These are phyloP conservation scores for Heteromeles arbutifolia DNA, from an alignment of 306 rosid species.

Conservation along the genomic window DNA sequence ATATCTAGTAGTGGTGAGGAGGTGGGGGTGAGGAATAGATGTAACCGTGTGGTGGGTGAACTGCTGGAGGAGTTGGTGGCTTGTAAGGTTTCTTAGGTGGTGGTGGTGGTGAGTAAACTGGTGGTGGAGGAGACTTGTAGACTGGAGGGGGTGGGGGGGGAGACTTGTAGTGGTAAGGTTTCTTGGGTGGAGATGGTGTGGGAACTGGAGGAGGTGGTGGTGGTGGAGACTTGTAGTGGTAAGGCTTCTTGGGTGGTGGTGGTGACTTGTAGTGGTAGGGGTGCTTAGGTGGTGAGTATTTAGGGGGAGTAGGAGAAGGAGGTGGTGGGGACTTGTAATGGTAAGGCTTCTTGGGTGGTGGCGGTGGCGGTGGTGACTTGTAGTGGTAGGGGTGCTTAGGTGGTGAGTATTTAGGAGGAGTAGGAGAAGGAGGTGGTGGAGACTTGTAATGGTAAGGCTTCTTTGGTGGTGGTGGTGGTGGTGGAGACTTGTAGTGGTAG, in stretches of 20 bases:
- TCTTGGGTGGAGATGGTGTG: slow-evolving; percentile 1
- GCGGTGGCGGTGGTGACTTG: slow-evolving; percentile 14
- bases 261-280: slow-evolving; percentile 4
- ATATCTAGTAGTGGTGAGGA: slow-evolving; percentile 54
- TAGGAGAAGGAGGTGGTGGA: slow-evolving; percentile 1
- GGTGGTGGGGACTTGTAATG: slow-evolving; percentile 20
- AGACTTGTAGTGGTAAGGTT: slow-evolving; percentile 12
- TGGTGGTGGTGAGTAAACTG: slow-evolving; percentile 13
- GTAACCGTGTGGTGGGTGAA: slow-evolving; percentile 33
- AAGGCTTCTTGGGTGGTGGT: slow-evolving; percentile 10
- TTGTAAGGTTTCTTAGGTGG: slow-evolving; percentile 4
- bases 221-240: slow-evolving; percentile 22
- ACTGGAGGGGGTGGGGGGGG: slow-evolving; percentile 19
- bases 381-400: background rate
- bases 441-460: slow-evolving; percentile 3
- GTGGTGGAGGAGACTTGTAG: background rate
- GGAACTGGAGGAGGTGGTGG: background rate
- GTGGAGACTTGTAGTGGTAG: no score
- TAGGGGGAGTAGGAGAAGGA: background rate
- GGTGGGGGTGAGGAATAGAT: slow-evolving; percentile 74
- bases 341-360: slow-evolving; percentile 4
- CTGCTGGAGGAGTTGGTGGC: slow-evolving; percentile 35
- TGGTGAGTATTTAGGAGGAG: background rate
- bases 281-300: background rate
- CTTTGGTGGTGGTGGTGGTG: slow-evolving; percentile 25